Evolutionary conservation across 768 basidiomycete genomes (phyloP), one percentile per base, ranked within the genome.

Genomic region (Rhodosporidiobolus sp.): DNA sequence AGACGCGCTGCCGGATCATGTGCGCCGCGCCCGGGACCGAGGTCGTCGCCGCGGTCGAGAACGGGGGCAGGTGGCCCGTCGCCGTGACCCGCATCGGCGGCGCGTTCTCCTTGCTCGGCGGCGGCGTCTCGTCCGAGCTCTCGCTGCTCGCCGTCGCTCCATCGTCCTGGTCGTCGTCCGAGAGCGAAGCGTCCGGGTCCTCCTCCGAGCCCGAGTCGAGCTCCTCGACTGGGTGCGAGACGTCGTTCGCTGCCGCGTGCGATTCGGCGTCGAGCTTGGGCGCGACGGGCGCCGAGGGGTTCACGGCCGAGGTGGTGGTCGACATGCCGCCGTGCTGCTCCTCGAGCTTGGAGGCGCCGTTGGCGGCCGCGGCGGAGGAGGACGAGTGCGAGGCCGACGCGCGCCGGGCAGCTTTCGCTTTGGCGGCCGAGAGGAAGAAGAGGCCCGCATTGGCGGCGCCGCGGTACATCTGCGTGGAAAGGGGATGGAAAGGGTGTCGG

Each of bases 1-100:
- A 88, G 34, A 98, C 88, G 30, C 96, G 86, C 81, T 98, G 94
- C 48, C 95, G 87, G 67, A 98, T 91, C 88, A 98, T 96, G 38
- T 84, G 82, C 53, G 56, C 30, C 46, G 85, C 85, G 8, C 50
- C 74, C 14, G 19, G 30, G 24, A 16, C 24, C 3, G 1, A 11
- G 19, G 7, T 6, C 8, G 48, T 7, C 28, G n/a, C n/a, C n/a
- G 30, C 7, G 11, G 50, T 52, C 26, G 65, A 48, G 59, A 75
- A 75, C 7, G 53, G 45, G 4, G 74, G 74, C 1, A 71, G 63
- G 30, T 64, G 66, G 1, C 74, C 74, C 10, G 70, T 72, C 17
- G 77, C 67, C 4, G 45, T 54, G 38, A 76, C 46, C 12, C 62
- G 48, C 35, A 10, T 17, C 17, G 54, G 57, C 0, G 60, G 49